Evolutionary conservation across 2,329 filamentous ascomycete species (phyloP), one percentile per base, ranked within the genome.

Genomic region (Alternaria solani): DNA sequence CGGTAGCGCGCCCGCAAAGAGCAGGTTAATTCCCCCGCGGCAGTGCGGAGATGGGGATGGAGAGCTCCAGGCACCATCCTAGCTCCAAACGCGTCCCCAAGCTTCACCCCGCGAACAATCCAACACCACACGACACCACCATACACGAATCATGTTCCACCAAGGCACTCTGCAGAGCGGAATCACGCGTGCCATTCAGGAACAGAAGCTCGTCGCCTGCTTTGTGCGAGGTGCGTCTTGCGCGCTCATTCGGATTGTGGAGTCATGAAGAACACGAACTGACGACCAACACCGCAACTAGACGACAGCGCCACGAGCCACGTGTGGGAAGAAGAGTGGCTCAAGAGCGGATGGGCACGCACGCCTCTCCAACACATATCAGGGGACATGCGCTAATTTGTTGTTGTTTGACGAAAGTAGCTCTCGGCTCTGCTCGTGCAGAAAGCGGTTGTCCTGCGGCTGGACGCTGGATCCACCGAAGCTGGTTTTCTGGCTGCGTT

Each of bases 401-500:
- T 23, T 23, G 2, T 23, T 23, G 20, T 23, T 23, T 23, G 20
- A 23, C 20, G 20, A 23, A 20, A 14, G 12, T 32, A 83, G 76
- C 23, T 78, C 30, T 73, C 81, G 53, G 79, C 80, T 53, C 72
- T 88, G 28, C 82, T 95, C 58, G 79, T 82, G 26, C 81, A 84
- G 36, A 87, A 89, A 71, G 86, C 92, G 3, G 83, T 97, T 20
- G 80, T 90, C 7, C 82, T 97, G 23, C 87, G 89, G 51, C 83
- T 97, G 23, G 79, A 84, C 34, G 88, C 89, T 18, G 91, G 89
- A 23, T 93, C 91, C 2, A 86, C 91, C 66, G 93, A 97, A 81
- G 93, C 93, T 9, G 88, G 87, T 6, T 96, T 93, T 71, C 83
- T 98, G 14, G 86, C 89, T 9, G 91, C 92, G 46, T 91, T 97